A percentile compares a stretch with the other conserved stretches of the same genome.
phyloP scores from a whole-genome alignment of 768 basidiomycete species.

The Lactifluus rugatus region DNA sequence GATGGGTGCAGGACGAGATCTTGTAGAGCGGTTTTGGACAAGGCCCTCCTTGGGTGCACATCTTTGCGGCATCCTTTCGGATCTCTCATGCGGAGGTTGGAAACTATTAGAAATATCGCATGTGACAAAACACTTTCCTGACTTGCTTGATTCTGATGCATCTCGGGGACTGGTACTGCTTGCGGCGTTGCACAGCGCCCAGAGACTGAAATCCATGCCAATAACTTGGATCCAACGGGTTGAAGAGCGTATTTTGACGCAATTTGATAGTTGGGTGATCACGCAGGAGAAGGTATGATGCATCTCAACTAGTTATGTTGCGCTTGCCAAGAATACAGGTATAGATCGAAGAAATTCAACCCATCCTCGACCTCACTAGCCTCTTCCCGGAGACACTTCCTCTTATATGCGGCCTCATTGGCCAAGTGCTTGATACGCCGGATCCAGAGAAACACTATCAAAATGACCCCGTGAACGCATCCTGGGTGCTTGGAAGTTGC shows the following conservation, averaged over 20 bases:
- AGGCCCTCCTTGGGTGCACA: slow-evolving; percentile 37
- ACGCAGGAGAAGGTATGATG: slow-evolving; percentile 32
- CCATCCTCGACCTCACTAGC: slow-evolving; percentile 43
- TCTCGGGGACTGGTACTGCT: slow-evolving; percentile 38
- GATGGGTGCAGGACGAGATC: slow-evolving; percentile 39
- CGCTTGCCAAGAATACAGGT: neutral
- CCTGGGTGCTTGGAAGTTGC: slow-evolving; percentile 54
- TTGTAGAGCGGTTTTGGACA: slow-evolving; percentile 43
- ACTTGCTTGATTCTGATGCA: slow-evolving; percentile 38
- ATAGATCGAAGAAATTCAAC: slow-evolving; percentile 43
- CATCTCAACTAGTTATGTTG: neutral
- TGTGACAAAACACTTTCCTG: slow-evolving; percentile 42
- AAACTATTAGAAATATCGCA: slow-evolving; percentile 54
- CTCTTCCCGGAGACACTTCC: slow-evolving; percentile 39
- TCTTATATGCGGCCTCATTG: slow-evolving; percentile 37
- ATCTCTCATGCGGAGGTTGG: slow-evolving; percentile 70
- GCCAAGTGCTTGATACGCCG: slow-evolving; percentile 29
- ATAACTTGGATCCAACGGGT: slow-evolving; percentile 48
- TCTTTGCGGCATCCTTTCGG: slow-evolving; percentile 51
- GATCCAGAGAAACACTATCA: slow-evolving; percentile 25
- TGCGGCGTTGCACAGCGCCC: slow-evolving; percentile 37
- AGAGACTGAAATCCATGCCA: slow-evolving; percentile 49
- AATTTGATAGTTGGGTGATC: slow-evolving; percentile 35
- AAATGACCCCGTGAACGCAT: slow-evolving; percentile 31
- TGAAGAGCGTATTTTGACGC: slow-evolving; percentile 38